phyloP scores from a whole-genome alignment of 1,284 basidiomycete species.

The Hemileia vastatrix region DNA sequence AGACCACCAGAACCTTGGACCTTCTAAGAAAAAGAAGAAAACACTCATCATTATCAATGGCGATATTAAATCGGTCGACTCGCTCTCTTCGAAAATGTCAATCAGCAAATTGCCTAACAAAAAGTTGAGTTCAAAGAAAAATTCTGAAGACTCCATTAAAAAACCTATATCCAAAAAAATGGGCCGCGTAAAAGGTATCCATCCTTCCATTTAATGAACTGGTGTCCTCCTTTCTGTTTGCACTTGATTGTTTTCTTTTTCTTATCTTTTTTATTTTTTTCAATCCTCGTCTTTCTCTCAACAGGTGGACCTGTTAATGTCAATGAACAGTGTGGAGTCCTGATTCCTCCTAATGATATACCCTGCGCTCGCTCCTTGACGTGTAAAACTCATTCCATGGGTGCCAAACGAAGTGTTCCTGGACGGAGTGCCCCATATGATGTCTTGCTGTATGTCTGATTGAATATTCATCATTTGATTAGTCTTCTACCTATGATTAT shows the following conservation, averaged over 20 bases:
- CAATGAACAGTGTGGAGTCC: slow-evolving; percentile 86
- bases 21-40: no score
- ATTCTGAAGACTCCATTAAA: no score
- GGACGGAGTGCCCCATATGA: slow-evolving; percentile 80
- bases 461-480: not conserved
- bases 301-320: slow-evolving; percentile 63
- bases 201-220: not conserved
- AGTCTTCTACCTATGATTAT: not conserved
- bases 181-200: slow-evolving; percentile 3
- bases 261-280: not conserved
- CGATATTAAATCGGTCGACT: no score
- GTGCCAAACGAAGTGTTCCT: slow-evolving; percentile 81
- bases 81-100: no score
- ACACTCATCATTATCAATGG: no score
- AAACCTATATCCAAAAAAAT: slow-evolving; percentile 13
- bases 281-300: not conserved
- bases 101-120: no score
- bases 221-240: not conserved
- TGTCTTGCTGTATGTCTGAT: slow-evolving; percentile 53
- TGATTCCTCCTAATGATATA: slow-evolving; percentile 82
- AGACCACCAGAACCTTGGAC: no score
- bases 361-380: slow-evolving; percentile 94
- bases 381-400: slow-evolving; percentile 97
- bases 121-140: no score
- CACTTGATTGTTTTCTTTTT: not conserved